Conservation (phyloP, 176 grass and related monocot species). For the Musa schizocarpa region DNA sequence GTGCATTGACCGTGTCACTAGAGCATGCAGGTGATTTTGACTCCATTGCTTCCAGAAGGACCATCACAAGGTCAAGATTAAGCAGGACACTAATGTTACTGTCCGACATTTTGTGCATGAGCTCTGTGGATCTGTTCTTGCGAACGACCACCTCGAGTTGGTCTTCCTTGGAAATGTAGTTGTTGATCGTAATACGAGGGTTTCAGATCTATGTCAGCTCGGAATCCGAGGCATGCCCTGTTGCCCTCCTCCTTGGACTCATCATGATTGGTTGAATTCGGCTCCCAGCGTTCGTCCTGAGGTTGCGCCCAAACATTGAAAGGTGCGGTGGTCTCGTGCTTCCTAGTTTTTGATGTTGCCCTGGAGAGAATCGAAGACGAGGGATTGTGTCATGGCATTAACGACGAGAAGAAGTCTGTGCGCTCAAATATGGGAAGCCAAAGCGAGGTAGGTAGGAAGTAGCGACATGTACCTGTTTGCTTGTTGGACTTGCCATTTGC, state of each 20-base stretch:
- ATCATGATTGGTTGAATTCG: constrained; percentile 13
- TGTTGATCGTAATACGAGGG: too few relatives aligned
- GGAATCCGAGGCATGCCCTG: constrained; percentile 45
- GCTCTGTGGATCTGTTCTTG: too few relatives aligned
- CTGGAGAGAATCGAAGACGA: constrained; percentile 12
- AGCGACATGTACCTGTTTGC: constrained; percentile 27
- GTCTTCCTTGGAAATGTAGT: too few relatives aligned
- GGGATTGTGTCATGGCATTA: background rate
- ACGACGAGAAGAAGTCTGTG: background rate
- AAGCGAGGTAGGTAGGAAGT: background rate
- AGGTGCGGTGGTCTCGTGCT: constrained; percentile 13
- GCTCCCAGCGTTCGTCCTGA: constrained; percentile 34
- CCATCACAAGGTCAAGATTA: too few relatives aligned
- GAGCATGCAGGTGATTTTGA: too few relatives aligned
- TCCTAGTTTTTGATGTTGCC: constrained; percentile 23
- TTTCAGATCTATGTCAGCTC: constrained; percentile 33
- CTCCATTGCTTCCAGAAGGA: too few relatives aligned
- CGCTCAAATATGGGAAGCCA: background rate
- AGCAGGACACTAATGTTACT: too few relatives aligned
- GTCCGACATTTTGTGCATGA: too few relatives aligned
- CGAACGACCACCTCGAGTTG: too few relatives aligned
- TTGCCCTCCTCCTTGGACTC: constrained; percentile 22
- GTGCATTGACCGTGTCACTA: too few relatives aligned
- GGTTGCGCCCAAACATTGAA: constrained; percentile 12
- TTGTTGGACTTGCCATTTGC: constrained; percentile 32